Percentiles rank a stretch among this genome's conserved stretches.
Evolutionary conservation across 495 filamentous ascomycete genomes (phyloP).

Genomic region (Trichoderma orchidacearum): DNA sequence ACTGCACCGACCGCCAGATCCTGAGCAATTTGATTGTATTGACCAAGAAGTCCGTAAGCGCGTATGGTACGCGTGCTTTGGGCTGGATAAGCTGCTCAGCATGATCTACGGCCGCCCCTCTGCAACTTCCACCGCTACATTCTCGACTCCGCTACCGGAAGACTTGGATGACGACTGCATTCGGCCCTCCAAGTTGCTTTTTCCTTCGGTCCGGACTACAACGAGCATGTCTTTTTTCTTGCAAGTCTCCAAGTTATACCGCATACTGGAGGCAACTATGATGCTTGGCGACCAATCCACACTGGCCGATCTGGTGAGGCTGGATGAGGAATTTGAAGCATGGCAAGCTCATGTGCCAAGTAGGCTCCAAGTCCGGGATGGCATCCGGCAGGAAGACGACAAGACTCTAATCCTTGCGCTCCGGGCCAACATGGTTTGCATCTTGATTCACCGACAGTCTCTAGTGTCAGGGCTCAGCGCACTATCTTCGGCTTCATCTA

Average conservation of each 20-base stretch:
- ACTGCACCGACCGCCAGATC: constrained; percentile 11
- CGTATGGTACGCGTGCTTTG: constrained; percentile 14
- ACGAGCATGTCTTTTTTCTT: constrained; percentile 4
- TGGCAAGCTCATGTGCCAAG: constrained; percentile 2
- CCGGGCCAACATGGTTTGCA: constrained; percentile 5
- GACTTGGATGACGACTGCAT: constrained; percentile 5
- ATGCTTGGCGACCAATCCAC: not conserved
- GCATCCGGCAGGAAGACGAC: not conserved
- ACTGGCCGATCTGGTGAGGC: not conserved
- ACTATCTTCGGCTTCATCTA: not conserved
- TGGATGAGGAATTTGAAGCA: constrained; percentile 3
- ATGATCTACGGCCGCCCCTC: constrained; percentile 22
- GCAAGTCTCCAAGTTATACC: constrained; percentile 4
- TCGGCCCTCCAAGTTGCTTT: not conserved
- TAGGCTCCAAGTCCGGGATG: not conserved
- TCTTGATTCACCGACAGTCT: constrained; percentile 4
- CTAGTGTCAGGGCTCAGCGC: constrained; percentile 2
- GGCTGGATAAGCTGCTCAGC: constrained; percentile 22
- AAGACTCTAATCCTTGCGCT: constrained; percentile 2
- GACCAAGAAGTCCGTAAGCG: constrained; percentile 3
- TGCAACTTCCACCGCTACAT: constrained; percentile 5
- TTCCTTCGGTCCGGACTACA: constrained; percentile 1
- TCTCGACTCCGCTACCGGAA: constrained; percentile 2
- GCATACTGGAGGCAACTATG: not conserved
- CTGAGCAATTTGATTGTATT: constrained; percentile 2